Base-by-base conservation (phyloP, 192 early-diverging fungal genomes). In the Entomortierella parvispora region DNA sequence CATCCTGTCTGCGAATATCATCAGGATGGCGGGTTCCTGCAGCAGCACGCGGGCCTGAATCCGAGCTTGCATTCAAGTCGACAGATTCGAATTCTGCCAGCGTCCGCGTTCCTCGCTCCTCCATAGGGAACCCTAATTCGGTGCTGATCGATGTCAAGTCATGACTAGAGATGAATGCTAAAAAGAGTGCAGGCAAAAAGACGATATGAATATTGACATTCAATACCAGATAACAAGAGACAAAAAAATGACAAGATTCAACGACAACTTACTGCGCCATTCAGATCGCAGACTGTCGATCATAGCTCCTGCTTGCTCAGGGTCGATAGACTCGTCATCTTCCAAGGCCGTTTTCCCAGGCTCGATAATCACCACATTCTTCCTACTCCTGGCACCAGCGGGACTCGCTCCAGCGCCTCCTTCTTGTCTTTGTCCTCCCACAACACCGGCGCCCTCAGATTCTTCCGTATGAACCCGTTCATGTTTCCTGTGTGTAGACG, bases 211-310 rank as follows among this genome's bases (percentile, higher is more conserved):
- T 29, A 0, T 26, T n/a, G n/a, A 26, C 23, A 46, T 44, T 55
- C 42, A n/a, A 49, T 37, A 25, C 40, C 20, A 31, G 32, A 9
- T 34, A 25, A 31, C 14, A 17, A 15, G 18, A 25, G 14, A 34
- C 6, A 34, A 32, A 52, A 26, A 51, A 51, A 51, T 2, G 25
- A 6, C 14, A 2, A 29, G 22, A 29, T 28, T 8, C 4, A 37
- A 10, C 42, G 49, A 14, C 46, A 37, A 67, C 71, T 76, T 76
- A 76, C 71, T 46, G 17, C 71, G 64, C 71, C 71, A 76, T 42
- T 76, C 64, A 20, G 58, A 61, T 25, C 71, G 64, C 51, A 76
- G 46, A 25, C 29, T 32, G 10, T 50, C 40, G 48, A 76, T 67
- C 64, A 66, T 61, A 0, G 25, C 17, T 10, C 26, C 34, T 31